These are phyloP conservation scores for Alternaria sp. DNA, from an alignment of 2,329 filamentous ascomycete genomes.

Conservation along the genomic window DNA sequence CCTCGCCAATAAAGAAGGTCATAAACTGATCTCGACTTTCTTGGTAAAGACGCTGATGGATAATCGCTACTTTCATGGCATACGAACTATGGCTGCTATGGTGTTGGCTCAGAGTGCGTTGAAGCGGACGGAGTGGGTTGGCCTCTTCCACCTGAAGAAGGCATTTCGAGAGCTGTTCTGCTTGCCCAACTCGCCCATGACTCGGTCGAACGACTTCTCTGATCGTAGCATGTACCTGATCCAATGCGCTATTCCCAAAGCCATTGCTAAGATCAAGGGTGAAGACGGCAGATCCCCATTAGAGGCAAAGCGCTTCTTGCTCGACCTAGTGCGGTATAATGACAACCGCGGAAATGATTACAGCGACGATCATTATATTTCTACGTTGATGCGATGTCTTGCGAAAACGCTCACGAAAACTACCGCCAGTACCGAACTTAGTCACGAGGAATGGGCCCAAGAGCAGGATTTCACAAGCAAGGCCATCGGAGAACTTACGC, in stretches of 20 bases:
- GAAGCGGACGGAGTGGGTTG: conserved; percentile 70
- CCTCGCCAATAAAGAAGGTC: conserved; percentile 71
- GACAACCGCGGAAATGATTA: conserved; percentile 91
- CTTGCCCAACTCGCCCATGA: conserved; percentile 77
- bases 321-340: conserved; percentile 90
- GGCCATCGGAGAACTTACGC: conserved; percentile 68
- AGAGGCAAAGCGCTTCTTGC: conserved; percentile 80
- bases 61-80: conserved; percentile 89
- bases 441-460: conserved; percentile 57
- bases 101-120: conserved; percentile 77
- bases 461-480: conserved; percentile 64
- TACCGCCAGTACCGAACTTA: conserved; percentile 52
- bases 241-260: conserved; percentile 81
- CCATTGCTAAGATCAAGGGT: conserved; percentile 81
- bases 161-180: conserved; percentile 91
- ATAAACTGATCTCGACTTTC: conserved; percentile 86
- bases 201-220: conserved; percentile 87
- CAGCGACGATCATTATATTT: conserved; percentile 89
- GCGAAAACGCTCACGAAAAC: conserved; percentile 60
- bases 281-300: conserved; percentile 78
- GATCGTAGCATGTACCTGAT: conserved; percentile 86
- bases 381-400: conserved; percentile 74
- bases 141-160: conserved; percentile 82
- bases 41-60: conserved; percentile 90
- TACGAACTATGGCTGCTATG: conserved; percentile 83